phyloP scores from a whole-genome alignment of 176 grass and related monocot species.

The Saccharum spontaneum region DNA sequence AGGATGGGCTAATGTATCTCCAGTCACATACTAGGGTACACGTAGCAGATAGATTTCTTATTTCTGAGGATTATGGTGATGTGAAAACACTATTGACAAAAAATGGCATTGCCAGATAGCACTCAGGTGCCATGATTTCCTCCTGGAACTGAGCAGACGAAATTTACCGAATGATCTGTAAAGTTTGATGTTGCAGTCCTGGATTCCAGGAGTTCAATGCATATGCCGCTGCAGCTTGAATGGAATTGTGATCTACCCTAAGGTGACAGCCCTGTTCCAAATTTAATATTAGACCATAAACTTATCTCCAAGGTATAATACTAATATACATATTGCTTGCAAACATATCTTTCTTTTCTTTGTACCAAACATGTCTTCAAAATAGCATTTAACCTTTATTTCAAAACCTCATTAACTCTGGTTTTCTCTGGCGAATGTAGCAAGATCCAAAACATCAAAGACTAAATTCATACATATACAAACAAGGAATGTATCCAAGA shows the following conservation, averaged over 20 bases:
- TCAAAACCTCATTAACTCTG: not conserved
- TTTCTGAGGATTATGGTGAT: slow-evolving; percentile 12
- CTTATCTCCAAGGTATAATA: not conserved
- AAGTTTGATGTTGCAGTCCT: not conserved
- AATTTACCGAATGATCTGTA: not conserved
- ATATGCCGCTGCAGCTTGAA: not conserved
- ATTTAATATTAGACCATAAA: not conserved
- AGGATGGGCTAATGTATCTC: slow-evolving; percentile 5
- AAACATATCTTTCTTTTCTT: not conserved
- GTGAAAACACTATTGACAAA: not conserved
- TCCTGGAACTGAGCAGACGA: not conserved
- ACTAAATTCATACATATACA: not conserved
- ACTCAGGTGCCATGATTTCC: not conserved
- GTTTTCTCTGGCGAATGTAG: not conserved
- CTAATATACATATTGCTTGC: not conserved
- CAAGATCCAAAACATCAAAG: not conserved
- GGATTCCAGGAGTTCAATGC: not conserved
- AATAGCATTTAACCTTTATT: not conserved
- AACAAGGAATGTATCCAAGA: not conserved
- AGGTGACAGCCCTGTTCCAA: not conserved
- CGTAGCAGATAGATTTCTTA: slow-evolving; percentile 15
- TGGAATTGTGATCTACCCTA: not conserved
- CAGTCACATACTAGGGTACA: slow-evolving; percentile 20
- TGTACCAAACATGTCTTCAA: not conserved
- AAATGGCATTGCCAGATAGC: not conserved